These are phyloP conservation scores for carrot (Daucus carota) DNA, from an alignment of 129 eudicot species.

Conservation along the genomic window DNA sequence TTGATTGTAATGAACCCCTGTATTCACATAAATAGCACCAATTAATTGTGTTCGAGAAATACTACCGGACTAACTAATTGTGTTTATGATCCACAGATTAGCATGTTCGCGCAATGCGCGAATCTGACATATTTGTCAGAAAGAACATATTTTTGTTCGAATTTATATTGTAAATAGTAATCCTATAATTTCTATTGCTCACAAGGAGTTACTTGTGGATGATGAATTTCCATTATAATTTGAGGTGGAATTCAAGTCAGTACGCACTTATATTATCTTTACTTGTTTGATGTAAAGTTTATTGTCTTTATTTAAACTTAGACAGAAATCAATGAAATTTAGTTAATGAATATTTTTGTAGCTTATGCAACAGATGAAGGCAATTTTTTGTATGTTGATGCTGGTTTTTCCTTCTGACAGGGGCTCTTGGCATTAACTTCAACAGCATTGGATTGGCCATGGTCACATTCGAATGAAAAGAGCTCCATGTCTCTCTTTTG, in stretches of 20 bases:
- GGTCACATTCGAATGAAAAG: slow-evolving; percentile 22
- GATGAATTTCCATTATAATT: neutral
- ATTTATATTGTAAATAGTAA: neutral
- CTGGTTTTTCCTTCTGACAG: slow-evolving; percentile 18
- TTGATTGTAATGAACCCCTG: too few relatives aligned
- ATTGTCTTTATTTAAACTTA: neutral
- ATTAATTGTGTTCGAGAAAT: too few relatives aligned
- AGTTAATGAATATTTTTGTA: neutral
- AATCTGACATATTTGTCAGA: neutral
- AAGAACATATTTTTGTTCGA: too few relatives aligned
- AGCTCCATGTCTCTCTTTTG: slow-evolving; percentile 40
- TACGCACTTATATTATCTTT: neutral
- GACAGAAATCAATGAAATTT: neutral
- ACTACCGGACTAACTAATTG: too few relatives aligned
- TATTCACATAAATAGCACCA: too few relatives aligned
- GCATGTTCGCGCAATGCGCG: too few relatives aligned
- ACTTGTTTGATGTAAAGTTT: neutral
- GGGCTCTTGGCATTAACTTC: slow-evolving; percentile 84
- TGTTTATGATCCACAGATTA: too few relatives aligned
- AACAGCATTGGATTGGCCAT: slow-evolving; percentile 52
- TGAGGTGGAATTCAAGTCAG: slow-evolving; percentile 2
- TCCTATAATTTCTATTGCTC: too few relatives aligned
- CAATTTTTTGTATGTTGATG: neutral
- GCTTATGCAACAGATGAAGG: neutral
- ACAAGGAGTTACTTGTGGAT: neutral